Percentiles rank a stretch among this genome's conserved stretches.
Evolutionary conservation across 139 green algal species (phyloP).

Genomic region (Ettlia oleoabundans): DNA sequence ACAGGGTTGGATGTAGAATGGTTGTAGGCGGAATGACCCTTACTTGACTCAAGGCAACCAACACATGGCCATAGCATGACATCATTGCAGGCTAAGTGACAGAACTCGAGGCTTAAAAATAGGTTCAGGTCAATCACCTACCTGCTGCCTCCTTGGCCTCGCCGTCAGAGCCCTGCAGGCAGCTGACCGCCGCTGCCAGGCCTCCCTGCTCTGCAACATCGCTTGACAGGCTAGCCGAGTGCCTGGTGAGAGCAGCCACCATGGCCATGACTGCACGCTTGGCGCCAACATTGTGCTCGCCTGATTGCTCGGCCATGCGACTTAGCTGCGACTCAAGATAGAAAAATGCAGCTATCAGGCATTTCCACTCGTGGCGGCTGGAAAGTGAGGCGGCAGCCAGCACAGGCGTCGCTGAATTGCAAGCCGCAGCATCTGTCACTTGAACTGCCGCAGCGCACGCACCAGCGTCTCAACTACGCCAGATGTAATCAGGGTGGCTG

Average conservation of each 20-base stretch:
- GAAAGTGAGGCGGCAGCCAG: too few species aligned
- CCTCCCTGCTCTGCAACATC: neutral
- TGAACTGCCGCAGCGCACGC: too few species aligned
- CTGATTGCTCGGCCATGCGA: neutral
- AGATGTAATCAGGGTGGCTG: neutral
- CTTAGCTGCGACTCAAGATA: too few species aligned
- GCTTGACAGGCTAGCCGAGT: neutral
- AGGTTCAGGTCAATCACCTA: too few species aligned
- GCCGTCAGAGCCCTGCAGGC: neutral
- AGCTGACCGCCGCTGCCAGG: neutral
- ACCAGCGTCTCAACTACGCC: constrained; percentile 7
- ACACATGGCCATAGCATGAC: too few species aligned
- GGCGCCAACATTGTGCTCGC: neutral
- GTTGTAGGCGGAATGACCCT: neutral
- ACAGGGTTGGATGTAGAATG: neutral
- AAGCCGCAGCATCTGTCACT: too few species aligned
- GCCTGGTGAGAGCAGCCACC: constrained; percentile 1
- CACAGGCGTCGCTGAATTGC: too few species aligned
- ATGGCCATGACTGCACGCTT: neutral
- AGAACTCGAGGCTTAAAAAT: too few species aligned
- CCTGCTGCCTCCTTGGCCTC: constrained; percentile 27
- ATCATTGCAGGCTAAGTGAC: too few species aligned
- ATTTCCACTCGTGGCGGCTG: too few species aligned
- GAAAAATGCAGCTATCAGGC: too few species aligned
- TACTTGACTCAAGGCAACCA: too few species aligned